Base-by-base conservation (phyloP, 345 rosid genomes). In the Citrus australasica region DNA sequence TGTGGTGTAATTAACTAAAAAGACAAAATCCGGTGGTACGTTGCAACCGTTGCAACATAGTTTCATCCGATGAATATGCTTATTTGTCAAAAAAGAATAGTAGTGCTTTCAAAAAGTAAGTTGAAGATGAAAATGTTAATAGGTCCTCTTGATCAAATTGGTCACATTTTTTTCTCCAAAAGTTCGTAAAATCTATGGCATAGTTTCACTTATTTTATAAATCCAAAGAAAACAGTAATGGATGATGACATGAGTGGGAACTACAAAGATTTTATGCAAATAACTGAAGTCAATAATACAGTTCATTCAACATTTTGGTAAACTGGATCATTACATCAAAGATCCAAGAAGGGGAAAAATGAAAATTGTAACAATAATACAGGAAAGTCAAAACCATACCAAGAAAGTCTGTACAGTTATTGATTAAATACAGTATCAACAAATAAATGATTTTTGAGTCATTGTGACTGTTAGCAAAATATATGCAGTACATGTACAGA, bases 401-500 rank as follows among this genome's bases (percentile, higher is more conserved):
- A 78, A 67, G 42, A 72, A 76, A 48, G 81, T 80, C 82, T 84
- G 82, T 84, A 84, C 86, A 84, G 40, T 77, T 80, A 69, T 69
- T 78, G 19, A 46, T 69, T 78, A 80, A 74, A 73, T 79, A 68
- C 82, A 82, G 72, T 4, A 67, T 37, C 76, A 59, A 78, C 77
- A 84, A 75, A 85, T 74, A 75, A 85, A 84, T 70, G 83, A 79
- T 78, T 71, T 75, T 28, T 56, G 69, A 40, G 80, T 68, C 78
- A 71, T 74, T 71, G 69, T 62, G 81, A 80, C 79, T 79, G 89
- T 82, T 82, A 81, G 86, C 78, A 67, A 28, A 67, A 84, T 80
- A 86, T 81, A 68, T 80, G 80, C 83, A 82, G 84, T 82, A 79
- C 78, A 86, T 84, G 71, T 83, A 87, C 85, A 89, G 86, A 78